Evolutionary conservation across 345 rosid genomes (phyloP).

Genomic region (Dipteronia sinensis): DNA sequence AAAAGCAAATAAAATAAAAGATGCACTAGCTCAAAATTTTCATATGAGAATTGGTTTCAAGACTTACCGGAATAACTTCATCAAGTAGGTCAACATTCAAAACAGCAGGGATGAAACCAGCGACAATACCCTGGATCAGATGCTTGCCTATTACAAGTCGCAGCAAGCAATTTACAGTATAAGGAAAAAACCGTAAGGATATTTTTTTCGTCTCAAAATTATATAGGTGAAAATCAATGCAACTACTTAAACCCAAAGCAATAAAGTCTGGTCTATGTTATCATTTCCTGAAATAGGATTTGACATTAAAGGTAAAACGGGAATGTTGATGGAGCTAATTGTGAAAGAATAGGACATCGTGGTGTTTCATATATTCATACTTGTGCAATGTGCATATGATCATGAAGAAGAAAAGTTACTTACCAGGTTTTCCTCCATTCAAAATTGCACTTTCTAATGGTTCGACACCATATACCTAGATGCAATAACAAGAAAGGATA

Average conservation of each 20-base stretch:
- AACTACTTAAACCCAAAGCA: neutral
- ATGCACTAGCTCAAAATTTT: neutral
- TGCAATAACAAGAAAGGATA: neutral
- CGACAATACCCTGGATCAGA: slow-evolving; percentile 61
- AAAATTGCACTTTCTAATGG: slow-evolving; percentile 51
- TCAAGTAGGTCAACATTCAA: slow-evolving; percentile 50
- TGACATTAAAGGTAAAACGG: too few relatives aligned
- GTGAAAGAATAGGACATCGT: neutral
- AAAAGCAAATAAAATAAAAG: neutral
- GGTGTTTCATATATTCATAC: too few relatives aligned
- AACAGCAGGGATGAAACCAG: slow-evolving; percentile 50
- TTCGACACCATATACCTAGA: slow-evolving; percentile 51
- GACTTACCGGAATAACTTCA: slow-evolving; percentile 52
- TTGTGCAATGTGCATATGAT: neutral
- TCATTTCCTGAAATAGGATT: too few relatives aligned
- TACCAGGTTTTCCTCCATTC: slow-evolving; percentile 44
- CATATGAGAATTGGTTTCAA: neutral
- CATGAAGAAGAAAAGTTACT: neutral
- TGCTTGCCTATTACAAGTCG: slow-evolving; percentile 42
- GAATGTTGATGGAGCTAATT: too few relatives aligned
- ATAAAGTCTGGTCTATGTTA: neutral
- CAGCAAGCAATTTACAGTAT: neutral
- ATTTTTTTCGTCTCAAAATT: neutral
- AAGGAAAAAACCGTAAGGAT: neutral
- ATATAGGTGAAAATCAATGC: neutral